phyloP scores from a whole-genome alignment of 129 eudicot genomes.

The Escallonia herrerae region DNA sequence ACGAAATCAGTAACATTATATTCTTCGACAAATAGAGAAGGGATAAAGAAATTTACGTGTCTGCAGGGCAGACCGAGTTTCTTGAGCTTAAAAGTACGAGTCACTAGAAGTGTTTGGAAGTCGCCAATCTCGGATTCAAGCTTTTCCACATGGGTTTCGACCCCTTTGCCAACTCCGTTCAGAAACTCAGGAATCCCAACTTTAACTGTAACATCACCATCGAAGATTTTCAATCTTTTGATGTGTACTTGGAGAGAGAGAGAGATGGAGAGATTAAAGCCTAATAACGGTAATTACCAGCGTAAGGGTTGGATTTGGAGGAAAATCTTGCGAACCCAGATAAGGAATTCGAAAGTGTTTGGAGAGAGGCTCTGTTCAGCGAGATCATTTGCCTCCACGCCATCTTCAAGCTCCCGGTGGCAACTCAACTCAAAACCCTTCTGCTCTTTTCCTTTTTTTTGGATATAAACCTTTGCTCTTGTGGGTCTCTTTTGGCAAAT shows the following conservation, averaged over 20 bases:
- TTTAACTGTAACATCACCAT: conserved; percentile 42
- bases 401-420: conserved; percentile 21
- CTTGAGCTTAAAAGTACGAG: conserved; percentile 78
- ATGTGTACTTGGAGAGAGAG: no score
- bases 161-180: conserved; percentile 82
- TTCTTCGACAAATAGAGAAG: not conserved
- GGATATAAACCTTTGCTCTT: not conserved
- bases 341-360: conserved; percentile 17
- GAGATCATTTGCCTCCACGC: conserved; percentile 49
- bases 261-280: no score
- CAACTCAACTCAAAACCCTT: not conserved
- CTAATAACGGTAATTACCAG: conserved; percentile 27
- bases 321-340: conserved; percentile 45
- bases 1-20: not conserved
- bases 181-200: conserved; percentile 88
- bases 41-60: conserved; percentile 32
- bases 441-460: conserved; percentile 36
- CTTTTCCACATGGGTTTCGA: conserved; percentile 67
- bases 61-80: conserved; percentile 68
- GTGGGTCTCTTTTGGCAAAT: no score
- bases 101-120: conserved; percentile 64
- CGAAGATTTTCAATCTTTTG: no score
- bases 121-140: conserved; percentile 88
- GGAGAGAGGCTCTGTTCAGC: conserved; percentile 13
- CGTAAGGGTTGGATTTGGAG: conserved; percentile 56